A percentile compares a stretch with the other conserved stretches of the same genome.
Evolutionary conservation across 495 filamentous ascomycete species (phyloP).

Genomic region (Penicillium pulvis): DNA sequence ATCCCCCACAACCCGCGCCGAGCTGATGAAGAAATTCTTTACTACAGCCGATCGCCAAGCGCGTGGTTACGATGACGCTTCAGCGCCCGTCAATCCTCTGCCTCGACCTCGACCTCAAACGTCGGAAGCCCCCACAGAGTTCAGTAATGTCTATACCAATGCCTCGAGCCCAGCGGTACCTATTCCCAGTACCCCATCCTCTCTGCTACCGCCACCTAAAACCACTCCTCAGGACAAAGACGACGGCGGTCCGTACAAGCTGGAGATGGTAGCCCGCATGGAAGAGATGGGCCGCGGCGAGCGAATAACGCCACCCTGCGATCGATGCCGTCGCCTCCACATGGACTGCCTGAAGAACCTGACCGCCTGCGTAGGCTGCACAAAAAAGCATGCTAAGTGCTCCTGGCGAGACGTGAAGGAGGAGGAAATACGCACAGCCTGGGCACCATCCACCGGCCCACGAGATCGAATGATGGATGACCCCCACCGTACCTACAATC

Average conservation of each 20-base stretch:
- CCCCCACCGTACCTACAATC: neutral
- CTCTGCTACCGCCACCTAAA: conserved; percentile 52
- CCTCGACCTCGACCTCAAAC: conserved; percentile 37
- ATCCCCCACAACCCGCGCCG: conserved; percentile 53
- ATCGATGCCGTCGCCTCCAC: conserved; percentile 75
- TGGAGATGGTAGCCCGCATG: conserved; percentile 71
- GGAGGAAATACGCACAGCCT: conserved; percentile 58
- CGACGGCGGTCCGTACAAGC: conserved; percentile 62
- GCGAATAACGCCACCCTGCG: conserved; percentile 74
- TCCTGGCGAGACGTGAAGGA: conserved; percentile 77
- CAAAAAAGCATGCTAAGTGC: conserved; percentile 85
- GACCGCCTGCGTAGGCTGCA: conserved; percentile 83
- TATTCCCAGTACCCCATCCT: conserved; percentile 54
- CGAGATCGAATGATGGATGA: conserved; percentile 22
- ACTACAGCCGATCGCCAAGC: conserved; percentile 54
- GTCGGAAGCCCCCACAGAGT: conserved; percentile 39
- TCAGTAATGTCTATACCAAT: conserved; percentile 39
- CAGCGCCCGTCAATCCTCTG: conserved; percentile 28
- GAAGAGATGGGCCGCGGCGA: conserved; percentile 74
- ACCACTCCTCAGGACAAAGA: conserved; percentile 53
- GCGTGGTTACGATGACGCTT: conserved; percentile 38
- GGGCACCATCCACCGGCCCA: conserved; percentile 7
- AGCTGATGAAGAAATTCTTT: conserved; percentile 60
- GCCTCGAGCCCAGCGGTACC: conserved; percentile 46
- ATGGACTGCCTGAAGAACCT: conserved; percentile 84